Evolutionary conservation across 2,329 filamentous ascomycete genomes (phyloP).

Genomic region (Pezizomycotina sp.): DNA sequence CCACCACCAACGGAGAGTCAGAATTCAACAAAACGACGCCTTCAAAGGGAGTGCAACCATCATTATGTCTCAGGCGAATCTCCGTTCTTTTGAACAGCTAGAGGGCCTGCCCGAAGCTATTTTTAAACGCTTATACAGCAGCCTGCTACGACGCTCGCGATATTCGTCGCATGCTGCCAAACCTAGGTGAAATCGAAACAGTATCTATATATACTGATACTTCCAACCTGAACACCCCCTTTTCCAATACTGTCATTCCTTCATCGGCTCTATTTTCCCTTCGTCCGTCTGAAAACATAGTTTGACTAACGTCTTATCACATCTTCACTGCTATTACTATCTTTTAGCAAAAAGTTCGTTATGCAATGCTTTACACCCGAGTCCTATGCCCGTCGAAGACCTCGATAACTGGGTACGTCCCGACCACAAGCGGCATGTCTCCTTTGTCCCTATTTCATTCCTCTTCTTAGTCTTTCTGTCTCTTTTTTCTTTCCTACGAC

Average conservation of each 20-base stretch:
- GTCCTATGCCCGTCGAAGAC: conserved; percentile 59
- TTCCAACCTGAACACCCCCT: background rate
- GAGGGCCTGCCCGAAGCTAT: conserved; percentile 79
- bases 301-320: conserved; percentile 1
- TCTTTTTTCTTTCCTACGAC: background rate
- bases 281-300: conserved; percentile 4
- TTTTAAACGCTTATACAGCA: conserved; percentile 87
- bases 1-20: too few relatives aligned
- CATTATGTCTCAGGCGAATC: too few relatives aligned
- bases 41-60: too few relatives aligned
- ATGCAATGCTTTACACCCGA: conserved; percentile 84
- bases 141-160: conserved; percentile 83
- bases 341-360: conserved; percentile 64
- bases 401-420: conserved; percentile 76
- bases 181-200: conserved; percentile 57
- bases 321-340: background rate
- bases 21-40: too few relatives aligned
- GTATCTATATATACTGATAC: too few relatives aligned
- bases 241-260: background rate
- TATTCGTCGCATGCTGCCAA: conserved; percentile 95
- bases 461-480: too few relatives aligned
- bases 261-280: conserved; percentile 3
- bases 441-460: conserved; percentile 1
- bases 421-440: conserved; percentile 38
- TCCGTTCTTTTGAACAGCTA: conserved; percentile 77